Evolutionary conservation across 2,329 filamentous ascomycete genomes (phyloP), one percentile per base, ranked within the genome.

Genomic region (Dichotomopilus funicola): DNA sequence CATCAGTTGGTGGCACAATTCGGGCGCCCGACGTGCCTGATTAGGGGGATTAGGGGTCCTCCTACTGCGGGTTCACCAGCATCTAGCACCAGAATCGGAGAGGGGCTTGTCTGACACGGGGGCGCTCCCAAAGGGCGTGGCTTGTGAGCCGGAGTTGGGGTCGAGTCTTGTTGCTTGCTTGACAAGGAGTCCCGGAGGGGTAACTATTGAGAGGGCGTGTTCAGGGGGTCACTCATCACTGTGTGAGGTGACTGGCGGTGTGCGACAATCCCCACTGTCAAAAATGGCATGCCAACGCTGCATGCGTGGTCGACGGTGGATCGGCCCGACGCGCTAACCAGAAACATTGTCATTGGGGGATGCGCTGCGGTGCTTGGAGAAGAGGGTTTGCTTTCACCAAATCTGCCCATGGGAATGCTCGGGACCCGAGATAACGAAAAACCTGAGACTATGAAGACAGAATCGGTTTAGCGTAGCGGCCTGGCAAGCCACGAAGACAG

Each of bases 251-350:
- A 51, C 41, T 51, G 19, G 50, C 50, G 50, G 50, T 52, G 50
- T 52, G 42, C 50, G 42, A 19, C 35, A 43, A n/a, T 46, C 50
- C 43, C 38, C 50, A 46, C 50, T 36, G 50, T 37, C 47, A 40
- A 37, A 48, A 47, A 46, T 27, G 19, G 19, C 19, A 27, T 27
- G 19, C 19, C 19, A 27, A 27, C 19, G 19, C 19, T 27, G 19
- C 19, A 27, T 27, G 19, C 19, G 19, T 27, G 19, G 19, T 27
- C 19, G 19, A 31, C 6, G 41, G 48, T 50, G 37, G 37, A 19
- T 34, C 38, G 12, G 7, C 34, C 37, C 34, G 45, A 11, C 12
- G 12, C 47, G 47, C 47, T 49, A 49, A 40, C 36, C n/a, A 40
- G 36, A 49, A 49, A 27, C 31, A 34, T 47, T n/a, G 31, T 4